Base-by-base conservation (phyloP, 148 eudicot species). In the Cornus kousa region DNA sequence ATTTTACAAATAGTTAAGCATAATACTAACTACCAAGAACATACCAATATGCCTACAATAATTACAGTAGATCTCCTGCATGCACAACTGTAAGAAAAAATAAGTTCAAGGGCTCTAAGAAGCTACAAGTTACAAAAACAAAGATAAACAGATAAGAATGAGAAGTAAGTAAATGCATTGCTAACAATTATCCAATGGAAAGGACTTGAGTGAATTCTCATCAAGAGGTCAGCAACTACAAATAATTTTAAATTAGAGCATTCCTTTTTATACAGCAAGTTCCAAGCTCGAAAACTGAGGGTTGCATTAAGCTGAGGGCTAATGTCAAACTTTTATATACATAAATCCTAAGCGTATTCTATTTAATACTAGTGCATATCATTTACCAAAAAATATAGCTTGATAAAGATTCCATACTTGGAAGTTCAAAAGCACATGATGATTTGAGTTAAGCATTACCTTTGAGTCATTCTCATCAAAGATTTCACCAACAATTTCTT, bases 381-480 rank as follows among this genome's bases (percentile, higher is more conserved):
- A 53, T 53, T 53, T 53, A 53, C 14, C 59, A 53, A 12, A 53
- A 43, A 11, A 12, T 53, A 53, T 53, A 53, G 19, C 59, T 53
- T 17, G 12, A 12, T 53, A 11, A 53, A 53, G 12, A 53, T 16
- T 53, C 59, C 59, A 11, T 11, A 12, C 14, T 11, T 53, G 4
- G 59, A 53, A 53, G 59, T 53, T 53, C 59, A 53, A 14, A 53
- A 12, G 12, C 16, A 12, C 19, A 53, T 11, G 59, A 53, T 53
- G 59, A 53, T 53, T 53, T 43, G 17, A n/a, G 43, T 1, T 3
- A 16, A 37, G 10, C 20, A 69, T 69, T 69, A 69, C 72, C 46
- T 69, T 69, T 69, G 72, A 69, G 31, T 69, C 72, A 69, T 69
- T 69, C 46, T 69, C 72, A 69, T 69, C 72, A 69, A 69, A 69